A percentile compares a stretch with the other conserved stretches of the same genome.
phyloP scores from a whole-genome alignment of 2,329 filamentous ascomycete species.

The Cytospora paraplurivora region DNA sequence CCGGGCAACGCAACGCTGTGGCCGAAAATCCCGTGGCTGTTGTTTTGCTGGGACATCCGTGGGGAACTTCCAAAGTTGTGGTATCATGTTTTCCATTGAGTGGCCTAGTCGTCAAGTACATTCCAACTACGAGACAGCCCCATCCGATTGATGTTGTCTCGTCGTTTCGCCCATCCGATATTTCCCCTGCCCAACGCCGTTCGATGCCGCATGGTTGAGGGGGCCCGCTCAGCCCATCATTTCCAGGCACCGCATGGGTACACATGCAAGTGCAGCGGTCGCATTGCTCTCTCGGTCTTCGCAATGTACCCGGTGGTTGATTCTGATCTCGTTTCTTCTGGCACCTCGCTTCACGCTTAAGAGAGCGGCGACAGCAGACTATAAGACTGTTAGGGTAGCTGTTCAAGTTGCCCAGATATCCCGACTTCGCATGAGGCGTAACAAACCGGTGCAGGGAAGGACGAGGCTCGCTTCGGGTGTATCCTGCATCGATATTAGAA shows the following conservation, averaged over 20 bases:
- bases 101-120: constrained; percentile 25
- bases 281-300: background rate
- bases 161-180: constrained; percentile 4
- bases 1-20: background rate
- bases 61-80: background rate
- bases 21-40: background rate
- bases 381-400: constrained; percentile 23
- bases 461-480: constrained; percentile 90
- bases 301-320: background rate
- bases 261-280: background rate
- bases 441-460: constrained; percentile 55
- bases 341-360: constrained; percentile 41
- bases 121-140: constrained; percentile 12
- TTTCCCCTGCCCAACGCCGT: constrained; percentile 17
- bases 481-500: constrained; percentile 58
- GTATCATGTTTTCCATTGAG: constrained; percentile 20
- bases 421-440: background rate
- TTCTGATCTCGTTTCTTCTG: constrained; percentile 7
- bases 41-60: background rate
- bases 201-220: constrained; percentile 18
- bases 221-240: constrained; percentile 7
- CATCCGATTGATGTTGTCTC: background rate
- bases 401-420: background rate
- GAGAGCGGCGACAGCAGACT: constrained; percentile 52
- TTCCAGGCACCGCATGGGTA: background rate